Evolutionary conservation across 495 filamentous ascomycete genomes (phyloP).

Genomic region (Parachaetomium inaequale): DNA sequence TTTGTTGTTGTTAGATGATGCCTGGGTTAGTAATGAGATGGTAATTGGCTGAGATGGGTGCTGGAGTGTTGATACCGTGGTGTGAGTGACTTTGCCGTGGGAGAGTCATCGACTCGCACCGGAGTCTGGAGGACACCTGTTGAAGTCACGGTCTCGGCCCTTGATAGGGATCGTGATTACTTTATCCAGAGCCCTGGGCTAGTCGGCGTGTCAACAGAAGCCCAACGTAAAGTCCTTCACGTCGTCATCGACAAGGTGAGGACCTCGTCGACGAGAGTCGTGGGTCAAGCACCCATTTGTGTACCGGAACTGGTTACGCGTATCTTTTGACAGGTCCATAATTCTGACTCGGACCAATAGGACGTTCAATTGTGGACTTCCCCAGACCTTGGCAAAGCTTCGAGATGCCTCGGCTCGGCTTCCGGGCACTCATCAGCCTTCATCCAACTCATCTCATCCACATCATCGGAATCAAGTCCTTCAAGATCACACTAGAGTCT

Average conservation of each 20-base stretch:
- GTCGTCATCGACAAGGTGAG: neutral
- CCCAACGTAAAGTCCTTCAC: too few species aligned
- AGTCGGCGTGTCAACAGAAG: too few species aligned
- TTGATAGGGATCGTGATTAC: too few species aligned
- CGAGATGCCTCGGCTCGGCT: conserved; percentile 16
- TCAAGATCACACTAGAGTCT: neutral
- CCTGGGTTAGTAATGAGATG: conserved; percentile 10
- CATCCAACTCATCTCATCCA: neutral
- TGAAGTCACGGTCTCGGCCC: too few species aligned
- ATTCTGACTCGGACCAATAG: neutral
- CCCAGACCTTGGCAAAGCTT: neutral
- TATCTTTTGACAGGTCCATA: neutral
- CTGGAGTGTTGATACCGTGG: neutral
- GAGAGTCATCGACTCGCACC: too few species aligned
- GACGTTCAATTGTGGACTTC: neutral
- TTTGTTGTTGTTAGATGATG: neutral
- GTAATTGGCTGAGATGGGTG: neutral
- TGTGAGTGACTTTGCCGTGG: neutral
- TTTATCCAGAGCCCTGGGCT: too few species aligned
- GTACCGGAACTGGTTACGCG: neutral
- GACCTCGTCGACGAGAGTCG: neutral
- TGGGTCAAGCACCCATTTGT: neutral
- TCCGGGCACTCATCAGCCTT: neutral
- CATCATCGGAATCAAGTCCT: neutral
- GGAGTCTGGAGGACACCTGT: too few species aligned